phyloP scores from a whole-genome alignment of 2,329 filamentous ascomycete species.

The Colletotrichum siamense region DNA sequence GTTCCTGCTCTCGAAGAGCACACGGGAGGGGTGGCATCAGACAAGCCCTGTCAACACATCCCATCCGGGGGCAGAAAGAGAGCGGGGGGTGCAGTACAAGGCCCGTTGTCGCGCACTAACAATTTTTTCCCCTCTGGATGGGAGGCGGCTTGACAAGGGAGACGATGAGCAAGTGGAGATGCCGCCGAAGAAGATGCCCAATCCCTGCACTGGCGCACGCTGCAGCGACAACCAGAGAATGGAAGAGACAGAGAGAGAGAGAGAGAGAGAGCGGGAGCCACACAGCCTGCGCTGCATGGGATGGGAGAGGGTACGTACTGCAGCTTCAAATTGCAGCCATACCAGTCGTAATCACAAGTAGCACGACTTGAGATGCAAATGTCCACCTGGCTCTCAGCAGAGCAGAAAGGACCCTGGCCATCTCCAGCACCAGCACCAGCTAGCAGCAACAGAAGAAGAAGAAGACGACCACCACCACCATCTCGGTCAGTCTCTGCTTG shows the following conservation, averaged over 20 bases:
- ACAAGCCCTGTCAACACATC: conserved; percentile 10
- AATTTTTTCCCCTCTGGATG: conserved; percentile 13
- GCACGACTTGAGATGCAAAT: neutral
- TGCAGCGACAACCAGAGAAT: neutral
- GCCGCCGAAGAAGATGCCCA: conserved; percentile 11
- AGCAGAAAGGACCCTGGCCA: neutral
- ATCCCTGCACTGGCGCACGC: neutral
- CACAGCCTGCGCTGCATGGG: neutral
- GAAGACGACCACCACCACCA: neutral
- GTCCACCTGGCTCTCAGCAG: neutral
- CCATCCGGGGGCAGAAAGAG: neutral
- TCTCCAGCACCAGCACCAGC: neutral
- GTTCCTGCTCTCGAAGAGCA: neutral
- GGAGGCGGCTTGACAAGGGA: conserved; percentile 10
- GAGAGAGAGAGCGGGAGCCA: neutral
- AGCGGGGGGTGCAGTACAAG: conserved; percentile 6
- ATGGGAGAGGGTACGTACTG: neutral
- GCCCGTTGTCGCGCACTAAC: conserved; percentile 16
- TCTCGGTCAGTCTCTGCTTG: neutral
- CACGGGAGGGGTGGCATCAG: conserved; percentile 1
- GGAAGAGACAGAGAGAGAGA: neutral
- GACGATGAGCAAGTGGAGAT: conserved; percentile 10
- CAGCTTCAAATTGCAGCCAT: neutral
- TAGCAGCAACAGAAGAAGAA: neutral
- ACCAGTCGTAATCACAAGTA: neutral